Conservation (phyloP, 169 alveolate genomes). For the Eimeria tenella region DNA sequence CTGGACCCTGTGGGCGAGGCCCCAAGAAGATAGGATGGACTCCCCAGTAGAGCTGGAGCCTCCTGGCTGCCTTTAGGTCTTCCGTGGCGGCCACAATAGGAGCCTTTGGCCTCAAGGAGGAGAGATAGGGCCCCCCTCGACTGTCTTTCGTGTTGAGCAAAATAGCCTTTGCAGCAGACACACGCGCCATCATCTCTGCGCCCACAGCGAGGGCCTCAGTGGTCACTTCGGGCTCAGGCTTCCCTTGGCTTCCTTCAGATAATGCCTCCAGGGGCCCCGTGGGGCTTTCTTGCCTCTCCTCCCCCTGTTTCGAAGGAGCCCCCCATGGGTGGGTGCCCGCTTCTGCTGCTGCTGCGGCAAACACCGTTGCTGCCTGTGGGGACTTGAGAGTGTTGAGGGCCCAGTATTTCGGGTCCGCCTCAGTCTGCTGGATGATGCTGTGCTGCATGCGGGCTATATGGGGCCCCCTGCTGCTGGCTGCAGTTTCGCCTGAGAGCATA, state of each 20-base stretch:
- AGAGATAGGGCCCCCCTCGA: not conserved
- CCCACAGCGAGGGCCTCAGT: slow-evolving; percentile 25
- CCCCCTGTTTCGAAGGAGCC: not conserved
- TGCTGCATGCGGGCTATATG: slow-evolving; percentile 90
- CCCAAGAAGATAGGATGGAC: slow-evolving; percentile 55
- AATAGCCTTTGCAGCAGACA: slow-evolving; percentile 54
- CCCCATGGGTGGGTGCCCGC: not conserved
- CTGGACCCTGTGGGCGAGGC: not conserved
- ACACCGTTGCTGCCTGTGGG: not conserved
- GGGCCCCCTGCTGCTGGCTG: slow-evolving; percentile 89
- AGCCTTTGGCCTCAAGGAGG: slow-evolving; percentile 52
- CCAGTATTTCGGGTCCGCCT: slow-evolving; percentile 68
- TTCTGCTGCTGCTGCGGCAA: not conserved
- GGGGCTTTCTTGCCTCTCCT: not conserved
- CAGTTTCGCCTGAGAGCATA: slow-evolving; percentile 93
- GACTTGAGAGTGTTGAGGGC: not conserved
- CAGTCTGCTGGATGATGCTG: slow-evolving; percentile 91
- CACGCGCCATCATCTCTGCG: slow-evolving; percentile 25
- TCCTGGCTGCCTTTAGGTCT: slow-evolving; percentile 36
- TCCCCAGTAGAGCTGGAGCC: slow-evolving; percentile 79
- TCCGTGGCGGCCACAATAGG: slow-evolving; percentile 74
- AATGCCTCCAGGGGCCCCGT: not conserved
- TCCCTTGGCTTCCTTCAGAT: not conserved
- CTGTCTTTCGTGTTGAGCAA: slow-evolving; percentile 3
- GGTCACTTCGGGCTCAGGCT: not conserved